Percentiles rank a stretch among this genome's conserved stretches.
Conservation (phyloP, 1,139 yeast species). For the Zhuliangozyma parablackwelliae region DNA sequence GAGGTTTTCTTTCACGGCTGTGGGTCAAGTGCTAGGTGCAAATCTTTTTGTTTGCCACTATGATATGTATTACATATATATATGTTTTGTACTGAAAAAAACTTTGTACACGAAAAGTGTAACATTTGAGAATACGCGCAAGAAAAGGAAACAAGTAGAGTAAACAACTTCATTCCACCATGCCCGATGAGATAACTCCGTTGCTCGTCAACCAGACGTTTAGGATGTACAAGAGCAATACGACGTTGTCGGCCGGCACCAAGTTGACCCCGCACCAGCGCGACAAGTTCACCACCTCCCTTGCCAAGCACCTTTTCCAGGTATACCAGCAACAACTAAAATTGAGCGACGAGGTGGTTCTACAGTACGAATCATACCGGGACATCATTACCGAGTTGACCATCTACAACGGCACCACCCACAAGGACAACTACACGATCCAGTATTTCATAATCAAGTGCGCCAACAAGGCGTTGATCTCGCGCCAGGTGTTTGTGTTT, state of each 20-base stretch:
- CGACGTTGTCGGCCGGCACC: conserved; percentile 7
- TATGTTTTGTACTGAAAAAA: too few relatives aligned
- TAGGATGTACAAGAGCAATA: conserved; percentile 14
- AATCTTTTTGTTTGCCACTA: background rate
- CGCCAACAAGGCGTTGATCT: conserved; percentile 4
- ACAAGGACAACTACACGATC: conserved; percentile 2
- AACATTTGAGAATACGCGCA: background rate
- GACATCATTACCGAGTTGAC: conserved; percentile 6
- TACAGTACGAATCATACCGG: conserved; percentile 9
- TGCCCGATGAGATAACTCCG: conserved; percentile 1
- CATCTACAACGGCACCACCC: conserved; percentile 6
- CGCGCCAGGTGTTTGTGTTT: conserved; percentile 10
- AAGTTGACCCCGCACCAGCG: conserved; percentile 8
- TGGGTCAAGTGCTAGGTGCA: too few relatives aligned
- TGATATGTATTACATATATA: background rate
- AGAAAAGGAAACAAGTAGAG: too few relatives aligned
- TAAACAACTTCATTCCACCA: background rate
- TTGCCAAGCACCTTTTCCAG: conserved; percentile 11
- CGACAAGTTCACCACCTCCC: conserved; percentile 9
- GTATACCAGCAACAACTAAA: conserved; percentile 6
- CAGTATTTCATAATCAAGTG: conserved; percentile 8
- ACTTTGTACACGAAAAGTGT: background rate
- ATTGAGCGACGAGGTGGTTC: conserved; percentile 9
- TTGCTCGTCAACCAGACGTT: conserved; percentile 15
- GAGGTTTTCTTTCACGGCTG: too few relatives aligned